Base-by-base conservation (phyloP, 106 monocot genomes). In the Dendrobium catenatum region DNA sequence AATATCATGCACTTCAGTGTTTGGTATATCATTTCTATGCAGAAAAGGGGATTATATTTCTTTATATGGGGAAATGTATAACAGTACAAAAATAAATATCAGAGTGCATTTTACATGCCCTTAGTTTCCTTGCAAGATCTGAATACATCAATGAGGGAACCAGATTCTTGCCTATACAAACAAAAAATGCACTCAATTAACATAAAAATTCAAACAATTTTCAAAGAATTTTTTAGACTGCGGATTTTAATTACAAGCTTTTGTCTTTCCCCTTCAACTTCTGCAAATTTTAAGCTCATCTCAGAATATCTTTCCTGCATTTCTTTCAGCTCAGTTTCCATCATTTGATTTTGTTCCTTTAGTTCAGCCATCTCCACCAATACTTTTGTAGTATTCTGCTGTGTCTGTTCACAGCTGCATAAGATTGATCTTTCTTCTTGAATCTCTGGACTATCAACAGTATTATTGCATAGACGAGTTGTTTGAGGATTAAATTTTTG, bases 201-300 rank as follows among this genome's bases (percentile, higher is more conserved):
- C 81, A 58, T 42, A 61, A 73, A 4, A 43, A 77, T 44, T 24
- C 79, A 72, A 75, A 19, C 77, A 79, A 68, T 91, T 82, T 86
- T 95, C 85, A 85, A 59, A 43, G 95, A 75, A 89, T 95, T 98
- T 85, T 89, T 98, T 7, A 98, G 91, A 66, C 89, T 75, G 9
- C 98, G 89, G 58, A 98, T 80, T 33, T 61, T 98, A 87, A 93
- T 98, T 24, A 98, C 98, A 77, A 93, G 98, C 74, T 95, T 89
- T 80, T 98, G 98, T 77, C 98, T 93, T 80, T 98, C 95, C 72
- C 93, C 98, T 89, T 98, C 95, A 3, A 94, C 95, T 85, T 98
- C 95, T 43, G 98, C 98, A 82, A 98, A 98, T 78, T 84, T 98
- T 61, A 98, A 89, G 75, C 98, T 98, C 64, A 95, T 88, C 66